Evolutionary conservation across 73 alveolate species (phyloP).

Genomic region (Blepharisma japonicum): DNA sequence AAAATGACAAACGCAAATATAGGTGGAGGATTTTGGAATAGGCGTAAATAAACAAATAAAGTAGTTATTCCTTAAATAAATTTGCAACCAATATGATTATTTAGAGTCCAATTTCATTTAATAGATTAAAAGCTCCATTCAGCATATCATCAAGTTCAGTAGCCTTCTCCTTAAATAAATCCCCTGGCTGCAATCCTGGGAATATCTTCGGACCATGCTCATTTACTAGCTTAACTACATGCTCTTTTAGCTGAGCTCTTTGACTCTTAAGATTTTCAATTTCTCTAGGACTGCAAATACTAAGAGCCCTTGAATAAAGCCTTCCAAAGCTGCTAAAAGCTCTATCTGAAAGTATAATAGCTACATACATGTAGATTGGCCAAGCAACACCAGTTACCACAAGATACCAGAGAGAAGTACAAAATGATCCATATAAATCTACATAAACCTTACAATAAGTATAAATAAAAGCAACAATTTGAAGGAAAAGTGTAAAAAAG

Average conservation of each 20-base stretch:
- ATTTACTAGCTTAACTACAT: constrained; percentile 36
- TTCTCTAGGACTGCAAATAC: constrained; percentile 50
- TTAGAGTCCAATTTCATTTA: constrained; percentile 7
- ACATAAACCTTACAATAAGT: constrained; percentile 30
- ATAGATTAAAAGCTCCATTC: not conserved
- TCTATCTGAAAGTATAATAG: constrained; percentile 66
- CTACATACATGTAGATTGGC: constrained; percentile 65
- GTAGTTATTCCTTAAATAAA: no score
- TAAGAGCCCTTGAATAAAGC: constrained; percentile 46
- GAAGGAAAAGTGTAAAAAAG: constrained; percentile 40
- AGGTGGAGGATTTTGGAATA: no score
- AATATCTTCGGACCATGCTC: not conserved
- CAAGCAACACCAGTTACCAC: constrained; percentile 51
- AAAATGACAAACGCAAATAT: no score
- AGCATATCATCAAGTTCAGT: not conserved
- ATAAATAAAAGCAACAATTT: constrained; percentile 41
- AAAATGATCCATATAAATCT: constrained; percentile 28
- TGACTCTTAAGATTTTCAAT: constrained; percentile 42
- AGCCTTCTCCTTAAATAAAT: not conserved
- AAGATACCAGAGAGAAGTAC: not conserved
- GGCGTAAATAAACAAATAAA: no score
- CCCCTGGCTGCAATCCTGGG: not conserved
- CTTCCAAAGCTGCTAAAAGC: constrained; percentile 37
- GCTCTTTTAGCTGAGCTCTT: constrained; percentile 51
- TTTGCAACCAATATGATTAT: no score